Evolutionary conservation across 345 rosid species (phyloP).

Genomic region (Erodium maritimum): DNA sequence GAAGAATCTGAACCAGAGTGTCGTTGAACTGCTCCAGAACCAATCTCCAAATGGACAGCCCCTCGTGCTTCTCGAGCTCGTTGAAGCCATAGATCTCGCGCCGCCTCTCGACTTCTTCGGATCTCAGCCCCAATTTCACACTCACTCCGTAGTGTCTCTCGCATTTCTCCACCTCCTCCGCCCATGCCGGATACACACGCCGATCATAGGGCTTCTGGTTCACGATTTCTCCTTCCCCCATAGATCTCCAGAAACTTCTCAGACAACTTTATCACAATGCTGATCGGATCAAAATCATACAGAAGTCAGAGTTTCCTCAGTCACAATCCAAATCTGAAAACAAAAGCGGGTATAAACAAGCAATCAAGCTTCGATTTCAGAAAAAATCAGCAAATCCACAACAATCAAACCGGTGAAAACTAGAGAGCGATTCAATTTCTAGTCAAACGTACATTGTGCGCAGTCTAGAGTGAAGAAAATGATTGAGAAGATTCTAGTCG

Average conservation of each 20-base stretch:
- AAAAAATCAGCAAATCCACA: too few relatives aligned
- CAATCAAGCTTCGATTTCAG: too few relatives aligned
- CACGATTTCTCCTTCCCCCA: slow-evolving; percentile 43
- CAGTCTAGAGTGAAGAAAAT: too few relatives aligned
- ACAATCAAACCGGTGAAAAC: too few relatives aligned
- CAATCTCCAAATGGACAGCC: slow-evolving; percentile 34
- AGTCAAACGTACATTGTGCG: too few relatives aligned
- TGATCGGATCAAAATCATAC: too few relatives aligned
- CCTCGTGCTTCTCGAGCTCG: slow-evolving; percentile 51
- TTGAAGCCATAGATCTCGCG: slow-evolving; percentile 35
- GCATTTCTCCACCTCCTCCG: slow-evolving; percentile 34
- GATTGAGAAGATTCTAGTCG: too few relatives aligned
- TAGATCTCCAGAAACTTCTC: slow-evolving; percentile 5
- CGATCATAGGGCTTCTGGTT: slow-evolving; percentile 6
- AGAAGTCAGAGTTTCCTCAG: too few relatives aligned
- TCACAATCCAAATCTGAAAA: too few relatives aligned
- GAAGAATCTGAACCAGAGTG: slow-evolving; percentile 44
- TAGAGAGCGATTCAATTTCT: too few relatives aligned
- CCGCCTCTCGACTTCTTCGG: slow-evolving; percentile 28
- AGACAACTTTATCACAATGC: neutral
- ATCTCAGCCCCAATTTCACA: slow-evolving; percentile 22
- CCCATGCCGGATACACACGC: slow-evolving; percentile 41
- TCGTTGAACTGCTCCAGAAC: slow-evolving; percentile 55
- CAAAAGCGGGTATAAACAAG: too few relatives aligned
- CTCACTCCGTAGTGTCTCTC: slow-evolving; percentile 30